phyloP scores from a whole-genome alignment of 208 protist species.

The Borovskyia barvae region DNA sequence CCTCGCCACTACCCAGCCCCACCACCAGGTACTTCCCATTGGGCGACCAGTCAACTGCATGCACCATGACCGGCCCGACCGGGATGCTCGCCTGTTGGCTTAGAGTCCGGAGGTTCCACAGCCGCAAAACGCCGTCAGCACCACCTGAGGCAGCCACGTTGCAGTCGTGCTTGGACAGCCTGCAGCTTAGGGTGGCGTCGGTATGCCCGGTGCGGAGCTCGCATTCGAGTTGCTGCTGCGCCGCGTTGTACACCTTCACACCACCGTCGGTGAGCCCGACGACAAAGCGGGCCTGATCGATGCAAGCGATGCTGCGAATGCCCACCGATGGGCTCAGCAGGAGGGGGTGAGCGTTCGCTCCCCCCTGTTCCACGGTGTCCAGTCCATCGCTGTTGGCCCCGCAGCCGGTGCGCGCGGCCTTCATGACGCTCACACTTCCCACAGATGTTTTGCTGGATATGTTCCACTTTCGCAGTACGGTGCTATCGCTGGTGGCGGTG shows the following conservation, averaged over 20 bases:
- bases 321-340: constrained; percentile 17
- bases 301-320: constrained; percentile 34
- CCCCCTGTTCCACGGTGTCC: background rate
- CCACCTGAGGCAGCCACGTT: constrained; percentile 77
- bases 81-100: constrained; percentile 44
- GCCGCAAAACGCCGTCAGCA: constrained; percentile 80
- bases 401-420: constrained; percentile 11
- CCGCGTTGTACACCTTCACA: constrained; percentile 76
- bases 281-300: constrained; percentile 55
- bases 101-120: constrained; percentile 81
- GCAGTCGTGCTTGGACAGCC: constrained; percentile 69
- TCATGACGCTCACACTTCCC: constrained; percentile 33
- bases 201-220: constrained; percentile 70
- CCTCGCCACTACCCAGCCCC: constrained; percentile 72
- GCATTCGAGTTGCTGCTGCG: constrained; percentile 47
- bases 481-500: constrained; percentile 57
- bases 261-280: constrained; percentile 65
- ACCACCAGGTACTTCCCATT: constrained; percentile 78
- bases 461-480: constrained; percentile 66
- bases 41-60: constrained; percentile 76
- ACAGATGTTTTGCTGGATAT: constrained; percentile 53
- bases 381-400: background rate
- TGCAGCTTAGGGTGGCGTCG: constrained; percentile 77
- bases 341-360: background rate
- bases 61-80: constrained; percentile 69